These are phyloP conservation scores for Raffaelea albimanens DNA, from an alignment of 2,329 filamentous ascomycete species.

Conservation along the genomic window DNA sequence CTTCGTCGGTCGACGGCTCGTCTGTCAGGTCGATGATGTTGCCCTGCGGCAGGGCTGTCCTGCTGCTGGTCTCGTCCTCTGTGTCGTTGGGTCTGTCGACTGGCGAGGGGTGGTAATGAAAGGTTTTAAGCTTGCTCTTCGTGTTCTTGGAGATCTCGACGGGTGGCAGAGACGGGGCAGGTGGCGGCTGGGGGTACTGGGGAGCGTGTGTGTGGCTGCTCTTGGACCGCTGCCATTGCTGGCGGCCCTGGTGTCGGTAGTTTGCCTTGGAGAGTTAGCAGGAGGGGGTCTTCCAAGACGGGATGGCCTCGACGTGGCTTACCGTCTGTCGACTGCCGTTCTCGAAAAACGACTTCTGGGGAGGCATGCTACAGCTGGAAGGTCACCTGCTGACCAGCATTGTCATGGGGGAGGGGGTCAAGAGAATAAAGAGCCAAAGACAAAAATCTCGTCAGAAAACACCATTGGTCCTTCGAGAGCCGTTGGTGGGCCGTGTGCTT, in stretches of 20 bases:
- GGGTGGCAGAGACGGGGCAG: slow-evolving; percentile 23
- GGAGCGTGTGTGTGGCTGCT: slow-evolving; percentile 33
- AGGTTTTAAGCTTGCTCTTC: slow-evolving; percentile 49
- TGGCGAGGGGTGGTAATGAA: slow-evolving; percentile 40
- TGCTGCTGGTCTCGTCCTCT: neutral
- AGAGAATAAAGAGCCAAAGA: too few relatives aligned
- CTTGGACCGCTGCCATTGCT: slow-evolving; percentile 44
- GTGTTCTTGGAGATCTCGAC: slow-evolving; percentile 47
- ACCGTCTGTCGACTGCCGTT: slow-evolving; percentile 17
- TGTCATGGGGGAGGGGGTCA: too few relatives aligned
- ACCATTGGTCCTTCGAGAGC: too few relatives aligned
- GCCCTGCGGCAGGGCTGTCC: neutral
- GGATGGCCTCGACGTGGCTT: too few relatives aligned
- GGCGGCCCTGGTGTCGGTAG: slow-evolving; percentile 23
- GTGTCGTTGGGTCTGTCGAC: slow-evolving; percentile 3
- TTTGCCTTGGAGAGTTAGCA: neutral
- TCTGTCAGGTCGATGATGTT: too few relatives aligned
- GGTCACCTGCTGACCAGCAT: too few relatives aligned
- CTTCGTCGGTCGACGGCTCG: too few relatives aligned
- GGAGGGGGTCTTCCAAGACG: neutral
- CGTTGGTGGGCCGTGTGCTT: neutral
- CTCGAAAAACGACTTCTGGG: slow-evolving; percentile 31
- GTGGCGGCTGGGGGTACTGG: slow-evolving; percentile 16
- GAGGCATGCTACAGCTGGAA: slow-evolving; percentile 22
- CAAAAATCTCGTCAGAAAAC: too few relatives aligned